Base-by-base conservation (phyloP, 2,329 filamentous ascomycete genomes). In the Plectosphaerella sp. region DNA sequence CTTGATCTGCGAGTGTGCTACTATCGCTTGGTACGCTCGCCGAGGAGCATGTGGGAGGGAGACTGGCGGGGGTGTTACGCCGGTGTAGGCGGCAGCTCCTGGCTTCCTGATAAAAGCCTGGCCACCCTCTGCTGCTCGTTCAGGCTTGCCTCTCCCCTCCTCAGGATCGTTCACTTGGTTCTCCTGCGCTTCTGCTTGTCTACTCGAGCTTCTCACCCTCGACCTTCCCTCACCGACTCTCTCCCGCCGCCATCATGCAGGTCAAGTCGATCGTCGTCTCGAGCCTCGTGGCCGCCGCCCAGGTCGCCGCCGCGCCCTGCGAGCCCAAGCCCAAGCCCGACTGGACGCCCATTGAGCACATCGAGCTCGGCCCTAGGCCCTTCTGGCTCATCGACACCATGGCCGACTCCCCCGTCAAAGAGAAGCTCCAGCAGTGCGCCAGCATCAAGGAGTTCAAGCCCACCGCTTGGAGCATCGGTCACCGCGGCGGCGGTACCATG, bases 311-410 rank as follows among this genome's bases (percentile, higher is more conserved):
- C 36, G 43, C 47, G 16, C 50, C 55, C 10, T 50, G 24, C 52
- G 37, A 39, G 37, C 49, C 47, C 36, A 56, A 51, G 51, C 49
- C 51, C 14, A 16, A 22, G 15, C 50, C 50, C 47, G 48, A 54
- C 20, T 58, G 62, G 55, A 61, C 66, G 55, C 67, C 70, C 37
- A 67, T 78, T 59, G 72, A 66, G 55, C 71, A 71, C 55, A 75
- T 87, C 54, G 78, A 85, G 49, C 71, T 87, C 4, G 84, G 83
- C 7, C 81, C 83, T 2, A 77, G 84, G 10, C 85, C 84, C 0
- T 84, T 82, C 67, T 88, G 78, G 65, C 75, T 88, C 7, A 69
- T 87, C 57, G 73, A 83, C 59, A 74, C 82, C 59, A 84, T 88
- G 81, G 78, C 78, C 33, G 76, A 80, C 2, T 72, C 81, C 11